phyloP scores from a whole-genome alignment of 768 basidiomycete genomes.

The Collybiopsis luxurians region DNA sequence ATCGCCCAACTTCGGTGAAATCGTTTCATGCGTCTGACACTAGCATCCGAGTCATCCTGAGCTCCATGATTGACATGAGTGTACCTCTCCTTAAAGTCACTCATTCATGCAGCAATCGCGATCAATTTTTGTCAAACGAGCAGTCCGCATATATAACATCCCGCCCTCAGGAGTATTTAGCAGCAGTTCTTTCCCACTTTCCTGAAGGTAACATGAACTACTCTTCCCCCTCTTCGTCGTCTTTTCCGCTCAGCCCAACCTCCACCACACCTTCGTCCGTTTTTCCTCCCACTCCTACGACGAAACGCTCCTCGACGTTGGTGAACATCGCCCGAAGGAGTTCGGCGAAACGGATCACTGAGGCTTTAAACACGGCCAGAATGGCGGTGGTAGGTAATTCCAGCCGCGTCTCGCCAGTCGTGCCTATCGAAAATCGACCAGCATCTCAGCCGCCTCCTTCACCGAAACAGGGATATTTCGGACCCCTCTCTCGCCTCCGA shows the following conservation, averaged over 20 bases:
- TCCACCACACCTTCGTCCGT: neutral
- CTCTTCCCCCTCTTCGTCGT: neutral
- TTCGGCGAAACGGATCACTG: neutral
- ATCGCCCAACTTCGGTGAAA: no score
- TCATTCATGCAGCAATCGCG: no score
- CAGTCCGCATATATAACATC: neutral
- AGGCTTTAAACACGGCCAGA: neutral
- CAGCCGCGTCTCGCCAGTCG: no score
- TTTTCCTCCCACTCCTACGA: neutral
- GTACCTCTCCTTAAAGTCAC: no score
- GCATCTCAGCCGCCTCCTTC: neutral
- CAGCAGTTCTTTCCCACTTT: neutral
- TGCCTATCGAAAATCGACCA: neutral
- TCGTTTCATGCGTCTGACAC: no score
- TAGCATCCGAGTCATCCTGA: no score
- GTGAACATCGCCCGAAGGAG: neutral
- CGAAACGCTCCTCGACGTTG: neutral
- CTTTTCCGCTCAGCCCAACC: neutral
- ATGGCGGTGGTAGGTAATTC: neutral
- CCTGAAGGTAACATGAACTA: neutral
- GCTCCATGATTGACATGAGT: no score
- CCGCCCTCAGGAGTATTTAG: neutral
- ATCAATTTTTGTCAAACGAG: no score
- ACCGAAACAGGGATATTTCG: neutral
- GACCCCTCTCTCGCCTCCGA: neutral